Conservation (phyloP, 352 stramenopile species). For the Globisporangium sylvaticum region DNA sequence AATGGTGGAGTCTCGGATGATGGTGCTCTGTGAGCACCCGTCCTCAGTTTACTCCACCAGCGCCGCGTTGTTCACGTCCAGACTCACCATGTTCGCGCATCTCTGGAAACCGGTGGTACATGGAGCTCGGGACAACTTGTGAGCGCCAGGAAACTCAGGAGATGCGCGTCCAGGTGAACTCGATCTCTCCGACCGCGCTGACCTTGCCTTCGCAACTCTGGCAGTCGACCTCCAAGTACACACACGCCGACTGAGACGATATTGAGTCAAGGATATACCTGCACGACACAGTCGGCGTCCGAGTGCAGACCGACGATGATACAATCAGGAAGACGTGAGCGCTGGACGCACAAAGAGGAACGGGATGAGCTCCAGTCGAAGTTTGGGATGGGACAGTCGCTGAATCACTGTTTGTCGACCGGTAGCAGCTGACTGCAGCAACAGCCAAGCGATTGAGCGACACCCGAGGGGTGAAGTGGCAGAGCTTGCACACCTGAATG, state of each 20-base stretch:
- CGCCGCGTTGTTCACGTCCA: conserved; percentile 42
- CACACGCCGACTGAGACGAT: conserved; percentile 25
- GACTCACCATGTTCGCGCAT: conserved; percentile 24
- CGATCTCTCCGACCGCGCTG: conserved; percentile 10
- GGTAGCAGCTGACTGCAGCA: conserved; percentile 30
- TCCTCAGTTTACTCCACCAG: conserved; percentile 24
- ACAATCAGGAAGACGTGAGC: conserved; percentile 23
- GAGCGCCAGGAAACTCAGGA: conserved; percentile 20
- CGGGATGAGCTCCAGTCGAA: conserved; percentile 24
- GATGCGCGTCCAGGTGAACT: conserved; percentile 12
- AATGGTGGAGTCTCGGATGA: conserved; percentile 25
- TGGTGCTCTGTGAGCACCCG: conserved; percentile 21
- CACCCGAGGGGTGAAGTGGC: conserved; percentile 18
- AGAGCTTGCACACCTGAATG: conserved; percentile 20
- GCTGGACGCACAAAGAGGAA: too few relatives aligned
- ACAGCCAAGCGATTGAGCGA: conserved; percentile 27
- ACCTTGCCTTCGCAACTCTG: neutral
- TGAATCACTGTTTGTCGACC: conserved; percentile 32
- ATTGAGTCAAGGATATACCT: conserved; percentile 34
- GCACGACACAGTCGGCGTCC: conserved; percentile 27
- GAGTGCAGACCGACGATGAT: conserved; percentile 28
- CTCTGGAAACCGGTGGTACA: conserved; percentile 21
- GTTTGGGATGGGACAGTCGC: conserved; percentile 9
- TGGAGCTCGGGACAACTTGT: conserved; percentile 26
- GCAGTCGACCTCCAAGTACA: conserved; percentile 38